A percentile compares a stretch with the other conserved stretches of the same genome.
Conservation (phyloP, 2,329 filamentous ascomycete species). For the Grosmannia serpens region DNA sequence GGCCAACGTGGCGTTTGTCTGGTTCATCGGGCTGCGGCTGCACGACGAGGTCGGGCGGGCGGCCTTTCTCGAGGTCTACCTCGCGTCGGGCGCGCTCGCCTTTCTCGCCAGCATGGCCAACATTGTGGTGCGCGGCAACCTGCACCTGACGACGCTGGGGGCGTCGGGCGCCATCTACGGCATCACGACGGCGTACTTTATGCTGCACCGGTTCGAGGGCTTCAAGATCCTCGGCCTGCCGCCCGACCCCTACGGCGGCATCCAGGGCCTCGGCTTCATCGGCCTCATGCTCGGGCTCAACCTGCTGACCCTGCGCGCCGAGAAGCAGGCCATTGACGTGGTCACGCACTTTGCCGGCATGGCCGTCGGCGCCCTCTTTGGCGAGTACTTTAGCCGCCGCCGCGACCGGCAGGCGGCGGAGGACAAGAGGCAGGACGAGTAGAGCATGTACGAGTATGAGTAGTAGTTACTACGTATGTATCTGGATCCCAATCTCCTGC, state of each 20-base stretch:
- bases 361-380: slow-evolving; percentile 31
- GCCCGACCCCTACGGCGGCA: slow-evolving; percentile 37
- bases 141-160: slow-evolving; percentile 47
- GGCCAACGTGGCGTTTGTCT: slow-evolving; percentile 54
- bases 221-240: slow-evolving; percentile 48
- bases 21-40: slow-evolving; percentile 52
- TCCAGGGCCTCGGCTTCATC: slow-evolving; percentile 43
- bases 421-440: too few relatives aligned
- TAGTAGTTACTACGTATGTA: too few relatives aligned
- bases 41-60: slow-evolving; percentile 61
- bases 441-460: too few relatives aligned
- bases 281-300: slow-evolving; percentile 39
- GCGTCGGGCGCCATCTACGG: slow-evolving; percentile 55
- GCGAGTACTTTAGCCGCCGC: slow-evolving; percentile 22
- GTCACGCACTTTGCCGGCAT: slow-evolving; percentile 43
- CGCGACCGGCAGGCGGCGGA: slow-evolving; percentile 16
- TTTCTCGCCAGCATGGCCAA: slow-evolving; percentile 45
- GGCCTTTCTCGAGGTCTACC: slow-evolving; percentile 56
- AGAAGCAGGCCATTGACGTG: slow-evolving; percentile 34
- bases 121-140: slow-evolving; percentile 32
- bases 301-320: slow-evolving; percentile 33
- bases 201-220: slow-evolving; percentile 42
- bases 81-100: slow-evolving; percentile 45
- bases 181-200: slow-evolving; percentile 49
- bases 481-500: too few relatives aligned